Conservation (phyloP, 2,329 filamentous ascomycete genomes). For the Diatrype stigma region DNA sequence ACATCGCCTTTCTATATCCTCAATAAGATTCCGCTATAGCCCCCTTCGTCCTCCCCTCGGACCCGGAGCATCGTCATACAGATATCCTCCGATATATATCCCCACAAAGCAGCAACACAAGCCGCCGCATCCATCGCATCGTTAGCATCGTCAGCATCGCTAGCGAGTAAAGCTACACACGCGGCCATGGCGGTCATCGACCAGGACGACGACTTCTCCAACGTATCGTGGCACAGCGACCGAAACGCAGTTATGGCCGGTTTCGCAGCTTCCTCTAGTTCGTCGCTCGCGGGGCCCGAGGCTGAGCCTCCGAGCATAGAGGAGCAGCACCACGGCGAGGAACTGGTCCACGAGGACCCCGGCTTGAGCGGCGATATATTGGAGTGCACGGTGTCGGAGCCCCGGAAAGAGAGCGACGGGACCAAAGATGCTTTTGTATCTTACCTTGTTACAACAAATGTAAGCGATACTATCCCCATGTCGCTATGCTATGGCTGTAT, state of each 20-base stretch:
- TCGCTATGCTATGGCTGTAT: too few species aligned
- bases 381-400: constrained; percentile 76
- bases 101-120: too few species aligned
- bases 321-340: constrained; percentile 40
- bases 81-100: too few species aligned
- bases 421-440: constrained; percentile 97
- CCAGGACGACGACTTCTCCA: constrained; percentile 73
- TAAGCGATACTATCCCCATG: too few species aligned
- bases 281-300: constrained; percentile 20
- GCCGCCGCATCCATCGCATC: background rate
- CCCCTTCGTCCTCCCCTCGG: too few species aligned
- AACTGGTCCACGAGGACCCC: constrained; percentile 42
- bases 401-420: constrained; percentile 92
- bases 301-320: constrained; percentile 22
- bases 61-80: too few species aligned
- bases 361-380: constrained; percentile 69
- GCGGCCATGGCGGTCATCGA: constrained; percentile 46
- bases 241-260: constrained; percentile 40
- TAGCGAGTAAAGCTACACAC: background rate
- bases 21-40: too few species aligned
- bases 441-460: constrained; percentile 87
- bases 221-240: constrained; percentile 72
- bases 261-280: constrained; percentile 18
- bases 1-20: too few species aligned
- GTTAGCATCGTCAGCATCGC: background rate